Conservation (phyloP, 2,329 filamentous ascomycete species). For the Teratosphaeria viscida region DNA sequence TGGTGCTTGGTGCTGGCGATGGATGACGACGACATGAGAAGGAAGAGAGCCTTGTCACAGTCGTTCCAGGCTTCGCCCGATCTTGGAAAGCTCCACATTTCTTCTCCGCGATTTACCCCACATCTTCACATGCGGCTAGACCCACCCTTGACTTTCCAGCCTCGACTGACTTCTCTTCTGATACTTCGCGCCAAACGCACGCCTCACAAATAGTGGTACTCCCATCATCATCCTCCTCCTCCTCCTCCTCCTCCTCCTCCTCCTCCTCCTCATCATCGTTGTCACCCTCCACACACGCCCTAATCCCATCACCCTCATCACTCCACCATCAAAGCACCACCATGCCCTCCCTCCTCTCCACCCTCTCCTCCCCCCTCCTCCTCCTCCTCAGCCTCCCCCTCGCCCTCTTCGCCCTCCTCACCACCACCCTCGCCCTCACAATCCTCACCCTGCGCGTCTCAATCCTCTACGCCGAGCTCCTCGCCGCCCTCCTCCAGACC, state of each 20-base stretch:
- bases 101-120: neutral
- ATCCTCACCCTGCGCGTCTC: conserved; percentile 30
- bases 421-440: conserved; percentile 9
- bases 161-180: neutral
- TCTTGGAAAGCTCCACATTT: neutral
- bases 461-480: conserved; percentile 33
- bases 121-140: neutral
- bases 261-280: too few species aligned
- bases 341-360: neutral
- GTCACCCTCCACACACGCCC: too few species aligned
- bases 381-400: conserved; percentile 6
- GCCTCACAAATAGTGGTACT: too few species aligned
- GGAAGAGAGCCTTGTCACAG: too few species aligned
- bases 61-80: too few species aligned
- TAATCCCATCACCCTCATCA: neutral
- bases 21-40: too few species aligned
- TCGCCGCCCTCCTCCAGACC: conserved; percentile 28
- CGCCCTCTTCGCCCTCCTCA: conserved; percentile 4
- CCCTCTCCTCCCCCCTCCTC: conserved; percentile 1
- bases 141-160: neutral
- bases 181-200: neutral
- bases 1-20: too few species aligned
- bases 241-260: neutral
- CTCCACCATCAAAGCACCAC: neutral
- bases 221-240: neutral